Percentiles rank a stretch among this genome's conserved stretches.
phyloP scores from a whole-genome alignment of 768 basidiomycete genomes.

The Macrolepiota dolichaula region DNA sequence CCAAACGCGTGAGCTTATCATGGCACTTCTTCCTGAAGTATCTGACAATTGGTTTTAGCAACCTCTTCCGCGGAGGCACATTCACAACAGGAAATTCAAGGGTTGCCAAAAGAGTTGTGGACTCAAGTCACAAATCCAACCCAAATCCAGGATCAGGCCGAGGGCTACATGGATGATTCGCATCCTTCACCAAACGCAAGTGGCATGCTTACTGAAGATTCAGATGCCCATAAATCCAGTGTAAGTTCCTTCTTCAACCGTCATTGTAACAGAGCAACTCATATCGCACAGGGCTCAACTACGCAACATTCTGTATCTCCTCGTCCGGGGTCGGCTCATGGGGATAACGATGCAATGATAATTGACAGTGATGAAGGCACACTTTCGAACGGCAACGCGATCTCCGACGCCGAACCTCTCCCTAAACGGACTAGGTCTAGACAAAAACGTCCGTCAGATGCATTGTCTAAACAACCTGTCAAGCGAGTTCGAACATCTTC shows the following conservation, averaged over 20 bases:
- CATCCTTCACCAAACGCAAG: not conserved
- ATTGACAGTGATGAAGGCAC: not conserved
- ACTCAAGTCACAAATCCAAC: not conserved
- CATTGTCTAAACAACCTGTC: not conserved
- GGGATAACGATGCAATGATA: not conserved
- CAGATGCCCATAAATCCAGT: not conserved
- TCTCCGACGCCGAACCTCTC: conserved; percentile 7
- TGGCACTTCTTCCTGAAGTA: too few relatives aligned
- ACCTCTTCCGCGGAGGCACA: not conserved
- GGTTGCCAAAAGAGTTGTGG: not conserved
- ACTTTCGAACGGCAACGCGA: conserved; percentile 11
- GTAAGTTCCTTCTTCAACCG: not conserved
- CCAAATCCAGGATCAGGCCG: not conserved
- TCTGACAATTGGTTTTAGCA: too few relatives aligned
- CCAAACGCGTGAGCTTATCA: not conserved
- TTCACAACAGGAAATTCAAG: not conserved
- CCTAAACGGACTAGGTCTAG: conserved; percentile 6
- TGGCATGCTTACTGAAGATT: not conserved
- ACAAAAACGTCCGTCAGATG: not conserved
- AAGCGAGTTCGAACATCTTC: conserved; percentile 4
- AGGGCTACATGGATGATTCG: not conserved
- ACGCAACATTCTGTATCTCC: not conserved
- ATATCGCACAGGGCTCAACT: not conserved
- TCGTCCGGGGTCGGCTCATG: not conserved
- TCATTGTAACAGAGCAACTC: not conserved